Percentiles rank a stretch among this genome's conserved stretches.
phyloP scores from a whole-genome alignment of 2,329 filamentous ascomycete genomes.

The Phialophora expanda region DNA sequence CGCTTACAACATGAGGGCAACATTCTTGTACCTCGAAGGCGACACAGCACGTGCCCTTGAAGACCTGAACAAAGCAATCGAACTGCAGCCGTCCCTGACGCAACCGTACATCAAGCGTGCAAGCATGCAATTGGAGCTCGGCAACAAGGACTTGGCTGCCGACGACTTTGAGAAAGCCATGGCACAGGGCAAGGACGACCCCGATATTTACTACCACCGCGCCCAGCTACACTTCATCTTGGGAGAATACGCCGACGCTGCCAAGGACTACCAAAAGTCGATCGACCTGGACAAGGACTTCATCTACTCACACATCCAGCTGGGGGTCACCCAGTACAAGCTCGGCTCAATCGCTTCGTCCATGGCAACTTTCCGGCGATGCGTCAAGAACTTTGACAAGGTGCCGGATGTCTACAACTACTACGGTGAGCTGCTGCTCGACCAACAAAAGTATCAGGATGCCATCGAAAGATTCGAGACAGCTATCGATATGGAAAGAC shows the following conservation, averaged over 20 bases:
- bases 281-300: constrained; percentile 95
- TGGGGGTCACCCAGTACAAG: constrained; percentile 99
- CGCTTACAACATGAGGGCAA: constrained; percentile 95
- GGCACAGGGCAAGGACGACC: constrained; percentile 82
- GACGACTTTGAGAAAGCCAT: constrained; percentile 86
- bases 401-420: constrained; percentile 99
- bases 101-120: constrained; percentile 99
- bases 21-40: constrained; percentile 89
- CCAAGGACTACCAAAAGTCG: constrained; percentile 98
- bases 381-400: constrained; percentile 97
- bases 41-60: constrained; percentile 81
- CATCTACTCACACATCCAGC: constrained; percentile 99
- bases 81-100: constrained; percentile 83
- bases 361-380: constrained; percentile 96
- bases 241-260: constrained; percentile 86
- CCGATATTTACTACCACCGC: constrained; percentile 98
- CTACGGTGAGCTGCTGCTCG: constrained; percentile 94
- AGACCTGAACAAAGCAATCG: constrained; percentile 91
- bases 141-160: constrained; percentile 82
- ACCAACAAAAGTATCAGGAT: constrained; percentile 94
- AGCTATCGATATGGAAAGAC: constrained; percentile 98
- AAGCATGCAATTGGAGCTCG: constrained; percentile 95
- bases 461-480: constrained; percentile 98
- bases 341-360: constrained; percentile 97
- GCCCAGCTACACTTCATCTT: constrained; percentile 98